Conservation (phyloP, 2,329 filamentous ascomycete species). For the Penicillium sp. region DNA sequence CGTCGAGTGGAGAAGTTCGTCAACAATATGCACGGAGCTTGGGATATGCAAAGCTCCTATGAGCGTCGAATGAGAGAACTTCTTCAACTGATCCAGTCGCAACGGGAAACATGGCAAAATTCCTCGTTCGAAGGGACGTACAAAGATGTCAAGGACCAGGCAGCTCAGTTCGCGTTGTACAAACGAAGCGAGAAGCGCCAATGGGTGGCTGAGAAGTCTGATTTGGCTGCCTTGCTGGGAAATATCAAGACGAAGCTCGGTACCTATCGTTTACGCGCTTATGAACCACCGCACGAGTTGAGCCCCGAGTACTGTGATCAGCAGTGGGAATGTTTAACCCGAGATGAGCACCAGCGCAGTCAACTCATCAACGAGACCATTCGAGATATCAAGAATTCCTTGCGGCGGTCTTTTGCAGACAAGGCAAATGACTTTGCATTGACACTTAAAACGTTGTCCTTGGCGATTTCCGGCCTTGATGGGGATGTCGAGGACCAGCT, state of each 20-base stretch:
- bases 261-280: constrained; percentile 85
- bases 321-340: constrained; percentile 73
- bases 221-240: constrained; percentile 82
- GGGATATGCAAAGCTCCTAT: constrained; percentile 98
- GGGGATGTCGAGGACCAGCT: constrained; percentile 95
- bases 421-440: constrained; percentile 98
- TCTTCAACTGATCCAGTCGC: constrained; percentile 65
- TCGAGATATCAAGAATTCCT: constrained; percentile 92
- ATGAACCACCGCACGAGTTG: constrained; percentile 80
- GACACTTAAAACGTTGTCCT: constrained; percentile 86
- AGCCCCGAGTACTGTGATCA: constrained; percentile 74
- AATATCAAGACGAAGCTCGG: constrained; percentile 99
- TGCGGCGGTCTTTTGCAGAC: constrained; percentile 89
- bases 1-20: constrained; percentile 97
- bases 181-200: constrained; percentile 85
- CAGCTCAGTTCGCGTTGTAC: constrained; percentile 74
- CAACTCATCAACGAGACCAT: constrained; percentile 98
- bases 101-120: constrained; percentile 69
- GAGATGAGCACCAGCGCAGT: constrained; percentile 78
- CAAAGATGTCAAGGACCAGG: constrained; percentile 81
- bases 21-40: constrained; percentile 96
- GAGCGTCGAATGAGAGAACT: constrained; percentile 85
- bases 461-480: constrained; percentile 93
- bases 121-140: constrained; percentile 89
- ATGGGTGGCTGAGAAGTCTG: constrained; percentile 97